phyloP scores from a whole-genome alignment of 164 flowering plant genomes.

The Saururus chinensis region DNA sequence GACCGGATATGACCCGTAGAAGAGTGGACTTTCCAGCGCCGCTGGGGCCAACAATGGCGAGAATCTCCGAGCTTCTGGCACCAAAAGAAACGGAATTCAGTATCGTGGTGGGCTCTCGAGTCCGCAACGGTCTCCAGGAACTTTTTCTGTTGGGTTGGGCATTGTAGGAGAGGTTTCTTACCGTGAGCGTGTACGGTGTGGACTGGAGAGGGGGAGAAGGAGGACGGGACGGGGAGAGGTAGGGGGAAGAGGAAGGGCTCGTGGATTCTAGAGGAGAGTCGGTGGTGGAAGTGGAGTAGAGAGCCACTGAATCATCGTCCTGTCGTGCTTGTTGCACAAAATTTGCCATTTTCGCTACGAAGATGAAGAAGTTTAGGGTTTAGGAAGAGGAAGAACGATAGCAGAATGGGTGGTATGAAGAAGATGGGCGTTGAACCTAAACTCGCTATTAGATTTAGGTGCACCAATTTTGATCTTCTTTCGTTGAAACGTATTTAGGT shows the following conservation, averaged over 20 bases:
- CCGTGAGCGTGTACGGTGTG: constrained; percentile 25
- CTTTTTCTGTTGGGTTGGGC: constrained; percentile 15
- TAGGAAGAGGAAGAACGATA: neutral
- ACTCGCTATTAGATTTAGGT: too few relatives aligned
- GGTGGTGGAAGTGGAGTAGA: constrained; percentile 55
- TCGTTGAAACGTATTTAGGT: too few relatives aligned
- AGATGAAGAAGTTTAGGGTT: too few relatives aligned
- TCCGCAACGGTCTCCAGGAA: constrained; percentile 7
- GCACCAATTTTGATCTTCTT: too few relatives aligned
- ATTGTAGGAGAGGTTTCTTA: constrained; percentile 51
- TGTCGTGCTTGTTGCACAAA: constrained; percentile 22
- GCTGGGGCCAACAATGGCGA: constrained; percentile 86
- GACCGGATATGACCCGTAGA: constrained; percentile 59
- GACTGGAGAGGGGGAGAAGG: constrained; percentile 19
- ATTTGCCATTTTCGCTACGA: constrained; percentile 22
- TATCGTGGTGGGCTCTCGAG: constrained; percentile 31
- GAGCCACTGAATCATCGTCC: constrained; percentile 45
- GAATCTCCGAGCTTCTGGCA: constrained; percentile 51
- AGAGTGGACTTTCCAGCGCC: constrained; percentile 89
- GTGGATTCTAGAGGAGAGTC: constrained; percentile 46
- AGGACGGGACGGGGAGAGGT: constrained; percentile 16
- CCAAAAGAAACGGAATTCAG: constrained; percentile 67
- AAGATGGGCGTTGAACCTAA: too few relatives aligned
- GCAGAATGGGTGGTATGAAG: too few relatives aligned
- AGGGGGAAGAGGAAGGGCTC: constrained; percentile 40